These are phyloP conservation scores for Dothistroma pini DNA, from an alignment of 2,329 filamentous ascomycete genomes.

Conservation along the genomic window DNA sequence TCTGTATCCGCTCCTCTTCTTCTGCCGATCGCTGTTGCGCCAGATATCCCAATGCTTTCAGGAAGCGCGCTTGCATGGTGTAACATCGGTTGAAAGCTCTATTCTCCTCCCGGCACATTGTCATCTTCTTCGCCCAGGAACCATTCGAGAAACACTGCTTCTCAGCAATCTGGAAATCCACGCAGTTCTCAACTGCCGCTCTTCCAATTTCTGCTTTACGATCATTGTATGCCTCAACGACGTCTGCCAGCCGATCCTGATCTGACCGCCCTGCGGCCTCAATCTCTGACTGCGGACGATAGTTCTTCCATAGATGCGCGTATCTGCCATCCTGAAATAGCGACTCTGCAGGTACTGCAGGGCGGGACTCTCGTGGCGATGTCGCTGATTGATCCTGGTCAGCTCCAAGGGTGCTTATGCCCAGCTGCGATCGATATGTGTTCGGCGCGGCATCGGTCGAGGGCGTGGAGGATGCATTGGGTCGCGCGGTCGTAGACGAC, in stretches of 20 bases:
- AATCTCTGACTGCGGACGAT: conserved; percentile 67
- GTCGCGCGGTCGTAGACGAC: background rate
- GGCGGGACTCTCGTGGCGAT: conserved; percentile 27
- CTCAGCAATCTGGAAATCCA: conserved; percentile 78
- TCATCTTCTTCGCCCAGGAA: conserved; percentile 63
- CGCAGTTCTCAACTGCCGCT: conserved; percentile 90
- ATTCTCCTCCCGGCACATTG: conserved; percentile 77
- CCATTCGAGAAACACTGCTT: conserved; percentile 77
- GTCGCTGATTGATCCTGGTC: conserved; percentile 20
- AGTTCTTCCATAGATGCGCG: conserved; percentile 90
- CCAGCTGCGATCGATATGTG: conserved; percentile 33
- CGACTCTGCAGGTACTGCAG: conserved; percentile 50
- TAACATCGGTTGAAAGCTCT: conserved; percentile 81
- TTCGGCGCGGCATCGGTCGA: conserved; percentile 28
- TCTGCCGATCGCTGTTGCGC: conserved; percentile 60
- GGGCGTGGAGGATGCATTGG: conserved; percentile 20
- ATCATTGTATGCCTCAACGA: conserved; percentile 80
- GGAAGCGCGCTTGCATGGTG: conserved; percentile 81
- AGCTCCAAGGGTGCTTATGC: conserved; percentile 21
- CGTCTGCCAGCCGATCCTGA: conserved; percentile 73
- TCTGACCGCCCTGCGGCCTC: conserved; percentile 68
- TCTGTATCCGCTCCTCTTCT: conserved; percentile 81
- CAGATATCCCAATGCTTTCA: conserved; percentile 87
- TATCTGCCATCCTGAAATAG: conserved; percentile 68
- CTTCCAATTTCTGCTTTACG: conserved; percentile 72